These are phyloP conservation scores for Picea sitchensis DNA, from an alignment of 75 land plant species.

Conservation along the genomic window DNA sequence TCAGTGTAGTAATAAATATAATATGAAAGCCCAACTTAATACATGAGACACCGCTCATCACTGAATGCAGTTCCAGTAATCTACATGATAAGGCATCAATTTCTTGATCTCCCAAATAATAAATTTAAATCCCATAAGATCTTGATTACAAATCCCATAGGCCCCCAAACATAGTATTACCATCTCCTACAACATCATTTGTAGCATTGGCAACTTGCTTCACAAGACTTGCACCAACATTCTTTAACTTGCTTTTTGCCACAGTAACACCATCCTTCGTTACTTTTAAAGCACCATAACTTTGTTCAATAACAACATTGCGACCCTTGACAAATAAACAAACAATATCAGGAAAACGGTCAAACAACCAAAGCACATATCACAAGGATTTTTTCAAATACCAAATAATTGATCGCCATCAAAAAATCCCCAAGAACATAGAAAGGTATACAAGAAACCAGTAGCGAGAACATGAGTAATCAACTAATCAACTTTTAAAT, in stretches of 20 bases:
- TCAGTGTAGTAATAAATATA: background rate
- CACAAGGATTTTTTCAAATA: background rate
- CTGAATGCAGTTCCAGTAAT: background rate
- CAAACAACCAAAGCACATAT: background rate
- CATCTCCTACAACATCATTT: conserved; percentile 92
- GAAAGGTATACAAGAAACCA: too few relatives aligned
- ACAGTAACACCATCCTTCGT: conserved; percentile 96
- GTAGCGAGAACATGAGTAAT: too few relatives aligned
- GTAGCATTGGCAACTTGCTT: conserved; percentile 96
- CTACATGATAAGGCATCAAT: background rate
- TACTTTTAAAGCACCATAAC: conserved; percentile 84
- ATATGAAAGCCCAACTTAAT: background rate
- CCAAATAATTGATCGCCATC: too few relatives aligned
- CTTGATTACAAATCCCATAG: background rate
- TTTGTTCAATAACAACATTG: conserved; percentile 78
- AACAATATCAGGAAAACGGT: background rate
- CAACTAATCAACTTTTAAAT: too few relatives aligned
- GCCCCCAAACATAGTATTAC: conserved; percentile 28
- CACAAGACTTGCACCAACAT: conserved; percentile 83
- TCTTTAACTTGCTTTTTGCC: conserved; percentile 79
- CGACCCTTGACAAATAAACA: conserved; percentile 51
- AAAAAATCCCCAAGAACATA: too few relatives aligned
- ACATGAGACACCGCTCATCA: background rate
- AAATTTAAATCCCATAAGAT: background rate
- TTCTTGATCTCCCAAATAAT: background rate